These are phyloP conservation scores for Bocquillonia castaneifolia DNA, from an alignment of 441 rosid species.

Conservation along the genomic window DNA sequence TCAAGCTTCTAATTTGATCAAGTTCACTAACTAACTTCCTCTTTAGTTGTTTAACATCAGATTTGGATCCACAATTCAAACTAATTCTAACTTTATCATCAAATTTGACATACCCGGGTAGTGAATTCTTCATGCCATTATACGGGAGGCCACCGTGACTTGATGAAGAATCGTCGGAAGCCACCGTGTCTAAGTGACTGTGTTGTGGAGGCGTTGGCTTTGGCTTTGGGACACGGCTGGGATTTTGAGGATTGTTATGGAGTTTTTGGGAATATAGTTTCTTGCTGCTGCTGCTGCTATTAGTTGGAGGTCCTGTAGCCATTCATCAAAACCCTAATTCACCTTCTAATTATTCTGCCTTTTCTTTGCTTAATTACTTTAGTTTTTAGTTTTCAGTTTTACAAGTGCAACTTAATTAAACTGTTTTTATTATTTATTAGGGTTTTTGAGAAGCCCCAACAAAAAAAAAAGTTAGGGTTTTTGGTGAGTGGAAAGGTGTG, in stretches of 20 bases:
- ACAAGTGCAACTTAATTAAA: neutral
- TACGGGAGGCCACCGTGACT: slow-evolving; percentile 32
- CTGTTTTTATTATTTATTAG: neutral
- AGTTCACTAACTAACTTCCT: slow-evolving; percentile 68
- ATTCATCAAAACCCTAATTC: slow-evolving; percentile 30
- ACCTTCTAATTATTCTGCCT: neutral
- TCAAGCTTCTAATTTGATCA: slow-evolving; percentile 53
- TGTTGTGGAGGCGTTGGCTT: slow-evolving; percentile 13
- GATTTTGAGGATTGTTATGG: slow-evolving; percentile 22
- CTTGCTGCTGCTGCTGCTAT: slow-evolving; percentile 23
- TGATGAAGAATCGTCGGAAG: slow-evolving; percentile 43
- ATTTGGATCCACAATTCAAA: slow-evolving; percentile 46
- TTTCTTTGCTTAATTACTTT: neutral
- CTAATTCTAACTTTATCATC: slow-evolving; percentile 53
- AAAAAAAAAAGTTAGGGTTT: neutral
- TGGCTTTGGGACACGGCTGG: slow-evolving; percentile 17
- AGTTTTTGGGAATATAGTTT: slow-evolving; percentile 33
- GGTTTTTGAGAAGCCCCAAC: neutral
- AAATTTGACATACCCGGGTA: slow-evolving; percentile 34
- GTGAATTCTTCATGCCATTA: slow-evolving; percentile 22
- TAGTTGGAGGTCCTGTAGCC: slow-evolving; percentile 34
- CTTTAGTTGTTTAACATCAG: slow-evolving; percentile 47
- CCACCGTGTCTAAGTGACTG: slow-evolving; percentile 18
- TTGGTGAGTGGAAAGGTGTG: neutral
- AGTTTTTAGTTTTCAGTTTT: neutral